Evolutionary conservation across 2,329 filamentous ascomycete genomes (phyloP), one percentile per base, ranked within the genome.

Genomic region (Biscogniauxia marginata): DNA sequence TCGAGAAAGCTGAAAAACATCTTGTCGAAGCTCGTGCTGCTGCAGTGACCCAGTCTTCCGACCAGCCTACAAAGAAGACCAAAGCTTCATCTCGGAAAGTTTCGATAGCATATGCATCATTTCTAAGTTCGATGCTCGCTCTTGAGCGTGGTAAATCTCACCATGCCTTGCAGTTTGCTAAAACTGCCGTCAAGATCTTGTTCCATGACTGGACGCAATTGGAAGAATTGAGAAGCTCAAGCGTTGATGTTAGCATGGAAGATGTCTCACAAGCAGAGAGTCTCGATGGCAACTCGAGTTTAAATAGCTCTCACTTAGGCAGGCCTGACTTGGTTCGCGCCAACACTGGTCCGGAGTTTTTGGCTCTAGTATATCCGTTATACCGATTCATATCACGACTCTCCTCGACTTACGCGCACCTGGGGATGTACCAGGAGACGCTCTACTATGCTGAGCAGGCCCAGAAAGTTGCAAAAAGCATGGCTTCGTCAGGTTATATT

Each of bases 381-480:
- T 87, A 92, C 64, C 82, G 84, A 24, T 85, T 86, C 54, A 77
- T 96, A 13, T 74, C 87, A 57, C 87, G 92, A 56, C 82, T 96
- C 3, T 91, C 91, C 0, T 82, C 83, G 3, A 78, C 96, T 1
- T 96, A 93, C 64, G 85, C 89, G 1, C 88, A 96, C 62, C 84
- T 95, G 60, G 95, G 95, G 23, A 83, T 96, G 74, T 91, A 92
- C 61, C 87, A 91, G 58, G 93, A 98, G 70, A 93, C 93, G 1
- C 76, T 93, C 0, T 95, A 93, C 70, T 96, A 96, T 64, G 87
- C 89, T 1, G 89, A 97, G 63, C 89, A 95, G 65, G 92, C 92
- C 0, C 79, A 88, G 53, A 91, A 89, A 66, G 83, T 96, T 57
- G 90, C 90, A 20, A 80, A 82, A 56, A 84, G 82, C n/a, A 83